Conservation (phyloP, 164 flowering plant genomes). For the Macadamia tetraphylla region DNA sequence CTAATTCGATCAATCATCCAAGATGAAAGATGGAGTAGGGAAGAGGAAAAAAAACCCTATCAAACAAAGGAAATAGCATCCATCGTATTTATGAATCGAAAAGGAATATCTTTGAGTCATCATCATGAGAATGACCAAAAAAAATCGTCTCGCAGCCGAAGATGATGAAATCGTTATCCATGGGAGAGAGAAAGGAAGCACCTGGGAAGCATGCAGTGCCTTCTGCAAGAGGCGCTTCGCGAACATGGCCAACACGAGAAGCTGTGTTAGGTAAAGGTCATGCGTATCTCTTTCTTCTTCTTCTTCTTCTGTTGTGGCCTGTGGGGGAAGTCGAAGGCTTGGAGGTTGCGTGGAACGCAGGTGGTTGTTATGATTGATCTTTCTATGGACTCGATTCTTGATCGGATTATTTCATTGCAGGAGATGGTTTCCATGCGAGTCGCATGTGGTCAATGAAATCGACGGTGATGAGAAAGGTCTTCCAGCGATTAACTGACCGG, state of each 20-base stretch:
- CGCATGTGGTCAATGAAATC: no score
- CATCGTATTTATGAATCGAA: background rate
- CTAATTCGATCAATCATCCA: background rate
- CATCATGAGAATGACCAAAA: background rate
- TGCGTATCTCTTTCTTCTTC: no score
- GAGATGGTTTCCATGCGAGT: no score
- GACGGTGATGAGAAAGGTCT: no score
- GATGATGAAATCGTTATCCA: background rate
- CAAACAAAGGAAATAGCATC: background rate
- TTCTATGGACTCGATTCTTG: no score
- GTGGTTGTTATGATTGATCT: no score
- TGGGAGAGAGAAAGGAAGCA: slow-evolving; percentile 1
- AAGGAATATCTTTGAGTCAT: slow-evolving; percentile 1
- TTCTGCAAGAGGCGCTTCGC: slow-evolving; percentile 67
- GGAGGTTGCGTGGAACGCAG: no score
- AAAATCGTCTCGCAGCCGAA: slow-evolving; percentile 2
- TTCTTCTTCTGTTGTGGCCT: no score
- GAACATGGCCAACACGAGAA: slow-evolving; percentile 37
- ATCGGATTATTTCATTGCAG: no score
- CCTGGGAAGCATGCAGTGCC: slow-evolving; percentile 36
- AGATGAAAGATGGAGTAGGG: background rate
- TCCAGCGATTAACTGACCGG: no score
- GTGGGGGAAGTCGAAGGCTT: no score
- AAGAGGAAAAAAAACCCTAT: background rate
- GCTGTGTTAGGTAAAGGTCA: no score